phyloP scores from a whole-genome alignment of 441 rosid species.

The Codiaeum variegatum region DNA sequence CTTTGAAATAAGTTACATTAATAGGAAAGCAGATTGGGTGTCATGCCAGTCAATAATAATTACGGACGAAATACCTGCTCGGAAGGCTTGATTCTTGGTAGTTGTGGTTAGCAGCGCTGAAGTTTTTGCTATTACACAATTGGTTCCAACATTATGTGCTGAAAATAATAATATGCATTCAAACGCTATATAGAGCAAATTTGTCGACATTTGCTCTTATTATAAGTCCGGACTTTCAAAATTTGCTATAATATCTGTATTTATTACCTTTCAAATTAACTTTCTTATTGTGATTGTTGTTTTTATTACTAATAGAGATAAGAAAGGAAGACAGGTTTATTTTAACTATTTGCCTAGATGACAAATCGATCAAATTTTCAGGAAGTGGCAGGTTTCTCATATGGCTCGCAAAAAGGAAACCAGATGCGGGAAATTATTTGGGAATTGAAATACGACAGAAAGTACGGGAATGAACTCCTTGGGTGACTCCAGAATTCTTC shows the following conservation, averaged over 20 bases:
- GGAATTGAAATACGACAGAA: constrained; percentile 82
- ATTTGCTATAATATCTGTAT: not conserved
- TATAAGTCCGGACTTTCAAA: not conserved
- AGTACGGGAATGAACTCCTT: constrained; percentile 48
- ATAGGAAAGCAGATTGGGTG: not conserved
- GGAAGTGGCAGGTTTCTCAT: constrained; percentile 92
- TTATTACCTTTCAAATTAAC: not conserved
- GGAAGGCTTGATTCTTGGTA: not conserved
- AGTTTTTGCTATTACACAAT: not conserved
- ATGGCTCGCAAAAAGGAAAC: constrained; percentile 72
- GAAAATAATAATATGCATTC: not conserved
- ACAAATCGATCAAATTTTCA: constrained; percentile 27
- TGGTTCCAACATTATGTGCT: not conserved
- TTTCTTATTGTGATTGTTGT: not conserved
- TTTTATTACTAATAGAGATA: not conserved
- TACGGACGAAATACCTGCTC: not conserved
- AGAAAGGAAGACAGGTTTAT: not conserved
- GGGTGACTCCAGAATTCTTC: constrained; percentile 21
- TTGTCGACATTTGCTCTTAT: not conserved
- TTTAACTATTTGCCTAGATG: constrained; percentile 18
- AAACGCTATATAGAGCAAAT: not conserved
- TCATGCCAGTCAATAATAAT: not conserved
- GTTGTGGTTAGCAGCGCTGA: not conserved
- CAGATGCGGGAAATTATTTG: constrained; percentile 58
- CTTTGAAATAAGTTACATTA: not conserved